Conservation (phyloP, 2,329 filamentous ascomycete species). For the Thelonectria olida region DNA sequence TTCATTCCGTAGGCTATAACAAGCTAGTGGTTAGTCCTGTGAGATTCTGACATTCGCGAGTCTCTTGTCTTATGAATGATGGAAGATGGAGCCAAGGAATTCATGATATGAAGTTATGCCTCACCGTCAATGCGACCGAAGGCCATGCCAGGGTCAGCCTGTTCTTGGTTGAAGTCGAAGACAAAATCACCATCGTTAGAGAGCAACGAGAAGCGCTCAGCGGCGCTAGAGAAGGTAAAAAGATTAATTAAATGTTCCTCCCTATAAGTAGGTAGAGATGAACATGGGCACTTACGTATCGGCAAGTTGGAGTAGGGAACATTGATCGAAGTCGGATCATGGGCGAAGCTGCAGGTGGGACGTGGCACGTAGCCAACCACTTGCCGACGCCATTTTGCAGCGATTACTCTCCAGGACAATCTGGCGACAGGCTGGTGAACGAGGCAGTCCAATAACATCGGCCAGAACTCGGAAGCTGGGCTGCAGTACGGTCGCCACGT, state of each 20-base stretch:
- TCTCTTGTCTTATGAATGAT: too few species aligned
- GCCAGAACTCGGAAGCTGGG: neutral
- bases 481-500: neutral
- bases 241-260: too few species aligned
- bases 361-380: neutral
- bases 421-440: neutral
- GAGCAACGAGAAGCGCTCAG: slow-evolving; percentile 54
- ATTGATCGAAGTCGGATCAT: neutral
- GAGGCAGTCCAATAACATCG: neutral
- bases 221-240: slow-evolving; percentile 42
- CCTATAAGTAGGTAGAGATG: neutral
- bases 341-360: neutral
- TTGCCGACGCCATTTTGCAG: neutral
- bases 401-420: neutral
- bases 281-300: slow-evolving; percentile 44
- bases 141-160: slow-evolving; percentile 43
- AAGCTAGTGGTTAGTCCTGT: slow-evolving; percentile 21
- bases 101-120: neutral
- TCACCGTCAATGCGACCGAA: slow-evolving; percentile 58
- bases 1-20: slow-evolving; percentile 62
- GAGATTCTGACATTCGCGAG: too few species aligned
- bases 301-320: slow-evolving; percentile 48
- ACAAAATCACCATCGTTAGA: slow-evolving; percentile 56
- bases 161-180: slow-evolving; percentile 56
- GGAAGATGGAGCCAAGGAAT: neutral